Evolutionary conservation across 2,329 filamentous ascomycete species (phyloP).

Genomic region (Ascosphaera pollenicola): DNA sequence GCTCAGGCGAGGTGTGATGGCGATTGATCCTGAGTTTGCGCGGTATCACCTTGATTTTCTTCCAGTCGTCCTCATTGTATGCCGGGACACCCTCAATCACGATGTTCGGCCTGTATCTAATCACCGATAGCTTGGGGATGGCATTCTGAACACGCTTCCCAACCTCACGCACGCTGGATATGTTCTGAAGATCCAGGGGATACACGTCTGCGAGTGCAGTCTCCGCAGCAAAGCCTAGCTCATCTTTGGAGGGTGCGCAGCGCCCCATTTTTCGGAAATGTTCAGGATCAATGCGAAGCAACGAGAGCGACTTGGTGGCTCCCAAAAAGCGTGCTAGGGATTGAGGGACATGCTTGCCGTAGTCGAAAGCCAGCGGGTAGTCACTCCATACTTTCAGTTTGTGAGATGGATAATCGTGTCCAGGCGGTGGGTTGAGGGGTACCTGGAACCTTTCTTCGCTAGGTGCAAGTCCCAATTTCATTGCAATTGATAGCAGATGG

Average conservation of each 20-base stretch:
- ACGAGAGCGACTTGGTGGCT: conserved; percentile 24
- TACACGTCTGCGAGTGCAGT: conserved; percentile 38
- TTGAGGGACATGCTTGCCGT: conserved; percentile 19
- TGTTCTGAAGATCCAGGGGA: conserved; percentile 32
- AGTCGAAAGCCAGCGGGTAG: conserved; percentile 20
- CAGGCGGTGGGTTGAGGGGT: conserved; percentile 28
- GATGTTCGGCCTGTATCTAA: conserved; percentile 36
- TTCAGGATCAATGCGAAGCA: conserved; percentile 30
- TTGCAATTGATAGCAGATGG: conserved; percentile 8
- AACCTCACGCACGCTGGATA: conserved; percentile 31
- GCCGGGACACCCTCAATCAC: conserved; percentile 29
- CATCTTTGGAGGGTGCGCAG: conserved; percentile 28
- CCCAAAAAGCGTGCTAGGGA: conserved; percentile 27
- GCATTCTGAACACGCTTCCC: conserved; percentile 18
- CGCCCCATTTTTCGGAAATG: conserved; percentile 28
- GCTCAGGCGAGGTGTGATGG: neutral
- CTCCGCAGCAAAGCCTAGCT: conserved; percentile 29
- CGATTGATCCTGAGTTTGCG: conserved; percentile 7
- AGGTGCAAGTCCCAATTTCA: conserved; percentile 11
- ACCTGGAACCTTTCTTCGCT: conserved; percentile 26
- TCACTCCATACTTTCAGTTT: conserved; percentile 35
- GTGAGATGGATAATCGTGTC: conserved; percentile 23
- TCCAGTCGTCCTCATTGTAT: conserved; percentile 37
- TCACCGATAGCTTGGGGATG: conserved; percentile 24
- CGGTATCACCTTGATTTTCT: conserved; percentile 20